These are phyloP conservation scores for Suillus sp. DNA, from an alignment of 768 basidiomycete genomes.

Conservation along the genomic window DNA sequence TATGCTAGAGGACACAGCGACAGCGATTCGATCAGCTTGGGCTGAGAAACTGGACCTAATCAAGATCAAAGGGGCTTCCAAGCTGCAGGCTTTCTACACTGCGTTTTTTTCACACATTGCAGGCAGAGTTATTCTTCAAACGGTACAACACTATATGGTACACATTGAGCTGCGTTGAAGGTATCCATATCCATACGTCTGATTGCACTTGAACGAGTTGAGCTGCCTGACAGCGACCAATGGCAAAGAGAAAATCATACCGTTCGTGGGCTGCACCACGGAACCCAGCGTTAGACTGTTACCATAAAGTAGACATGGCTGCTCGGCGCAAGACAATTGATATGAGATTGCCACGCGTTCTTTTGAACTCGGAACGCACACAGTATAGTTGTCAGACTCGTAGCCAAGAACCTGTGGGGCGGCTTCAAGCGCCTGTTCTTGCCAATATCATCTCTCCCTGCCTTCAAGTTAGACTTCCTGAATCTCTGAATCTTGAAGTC, in stretches of 20 bases:
- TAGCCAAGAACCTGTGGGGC: too few species aligned
- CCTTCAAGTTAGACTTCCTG: too few species aligned
- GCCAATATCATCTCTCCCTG: too few species aligned
- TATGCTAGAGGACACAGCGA: conserved; percentile 54
- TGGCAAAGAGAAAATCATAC: background rate
- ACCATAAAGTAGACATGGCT: too few species aligned
- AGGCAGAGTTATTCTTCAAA: conserved; percentile 43
- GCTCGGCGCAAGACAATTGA: too few species aligned
- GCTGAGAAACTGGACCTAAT: conserved; percentile 57
- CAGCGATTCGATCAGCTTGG: conserved; percentile 53
- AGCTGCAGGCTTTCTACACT: conserved; percentile 58
- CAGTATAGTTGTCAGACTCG: too few species aligned
- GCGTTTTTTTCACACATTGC: conserved; percentile 63
- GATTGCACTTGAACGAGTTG: background rate
- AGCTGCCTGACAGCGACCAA: background rate
- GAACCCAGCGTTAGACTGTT: background rate
- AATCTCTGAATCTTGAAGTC: too few species aligned
- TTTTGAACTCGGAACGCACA: too few species aligned
- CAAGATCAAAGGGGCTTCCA: conserved; percentile 48
- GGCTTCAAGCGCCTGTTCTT: too few species aligned
- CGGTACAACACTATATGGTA: background rate
- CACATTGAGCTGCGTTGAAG: background rate
- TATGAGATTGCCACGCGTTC: too few species aligned
- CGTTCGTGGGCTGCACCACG: background rate
- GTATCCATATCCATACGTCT: background rate